A percentile compares a stretch with the other conserved stretches of the same genome.
phyloP scores from a whole-genome alignment of 768 basidiomycete species.

The Exsudoporus frostii region DNA sequence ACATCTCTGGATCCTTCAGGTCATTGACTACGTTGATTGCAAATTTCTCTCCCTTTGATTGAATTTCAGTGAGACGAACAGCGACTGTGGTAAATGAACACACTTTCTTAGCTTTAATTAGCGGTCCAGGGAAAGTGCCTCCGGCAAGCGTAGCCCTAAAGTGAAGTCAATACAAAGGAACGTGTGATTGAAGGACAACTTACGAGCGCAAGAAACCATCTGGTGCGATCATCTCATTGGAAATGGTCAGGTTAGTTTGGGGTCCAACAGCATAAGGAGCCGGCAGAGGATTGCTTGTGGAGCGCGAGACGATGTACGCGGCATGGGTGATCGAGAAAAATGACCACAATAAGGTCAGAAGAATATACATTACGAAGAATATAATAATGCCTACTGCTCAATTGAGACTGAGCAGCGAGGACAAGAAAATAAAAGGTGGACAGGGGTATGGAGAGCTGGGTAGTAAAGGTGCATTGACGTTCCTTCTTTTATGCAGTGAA shows the following conservation, averaged over 20 bases:
- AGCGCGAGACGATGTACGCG: slow-evolving; percentile 19
- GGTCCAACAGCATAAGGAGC: slow-evolving; percentile 11
- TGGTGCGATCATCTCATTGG: slow-evolving; percentile 41
- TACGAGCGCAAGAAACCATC: slow-evolving; percentile 49
- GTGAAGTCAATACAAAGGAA: neutral
- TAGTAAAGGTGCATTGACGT: neutral
- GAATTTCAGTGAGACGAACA: neutral
- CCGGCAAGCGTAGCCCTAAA: slow-evolving; percentile 33
- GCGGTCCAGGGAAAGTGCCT: slow-evolving; percentile 46
- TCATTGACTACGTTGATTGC: slow-evolving; percentile 45
- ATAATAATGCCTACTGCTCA: neutral
- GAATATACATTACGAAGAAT: slow-evolving; percentile 10
- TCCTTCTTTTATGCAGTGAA: neutral
- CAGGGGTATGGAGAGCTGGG: neutral
- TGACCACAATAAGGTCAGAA: slow-evolving; percentile 2
- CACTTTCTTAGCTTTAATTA: slow-evolving; percentile 39
- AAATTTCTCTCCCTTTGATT: slow-evolving; percentile 38
- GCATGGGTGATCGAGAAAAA: slow-evolving; percentile 9
- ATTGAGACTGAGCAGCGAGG: neutral
- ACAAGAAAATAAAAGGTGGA: neutral
- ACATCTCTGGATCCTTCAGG: slow-evolving; percentile 46
- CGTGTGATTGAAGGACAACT: slow-evolving; percentile 10
- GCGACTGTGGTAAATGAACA: neutral
- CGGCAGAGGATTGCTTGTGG: neutral
- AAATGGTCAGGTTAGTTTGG: slow-evolving; percentile 33